A percentile compares a stretch with the other conserved stretches of the same genome.
Conservation (phyloP, 2,329 filamentous ascomycete species). For the Knoxdaviesia proteae region DNA sequence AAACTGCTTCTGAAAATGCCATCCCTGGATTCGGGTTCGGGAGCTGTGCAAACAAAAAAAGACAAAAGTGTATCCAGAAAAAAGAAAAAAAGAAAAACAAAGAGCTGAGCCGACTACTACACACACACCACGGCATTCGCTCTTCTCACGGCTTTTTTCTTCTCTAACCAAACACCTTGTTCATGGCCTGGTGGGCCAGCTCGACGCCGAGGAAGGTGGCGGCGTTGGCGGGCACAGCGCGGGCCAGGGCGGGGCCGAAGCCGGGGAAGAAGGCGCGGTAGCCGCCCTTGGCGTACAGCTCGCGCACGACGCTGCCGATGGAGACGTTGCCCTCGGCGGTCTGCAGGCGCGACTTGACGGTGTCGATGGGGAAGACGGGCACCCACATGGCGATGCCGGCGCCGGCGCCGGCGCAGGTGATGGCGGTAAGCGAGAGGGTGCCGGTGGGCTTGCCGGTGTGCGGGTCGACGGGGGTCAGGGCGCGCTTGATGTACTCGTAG, state of each 20-base stretch:
- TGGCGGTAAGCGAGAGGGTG: conserved; percentile 58
- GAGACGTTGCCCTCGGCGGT: conserved; percentile 72
- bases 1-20: too few species aligned
- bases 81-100: neutral
- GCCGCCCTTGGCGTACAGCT: conserved; percentile 69
- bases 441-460: conserved; percentile 51
- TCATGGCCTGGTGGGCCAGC: conserved; percentile 66
- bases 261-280: conserved; percentile 92
- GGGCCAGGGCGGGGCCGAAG: conserved; percentile 75
- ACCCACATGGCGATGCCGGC: conserved; percentile 99
- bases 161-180: conserved; percentile 37
- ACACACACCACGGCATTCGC: neutral
- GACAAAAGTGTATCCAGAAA: neutral
- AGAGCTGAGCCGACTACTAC: neutral
- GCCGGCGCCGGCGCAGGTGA: conserved; percentile 71
- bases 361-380: conserved; percentile 92
- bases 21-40: neutral
- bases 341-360: conserved; percentile 85
- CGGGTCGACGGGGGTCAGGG: conserved; percentile 63
- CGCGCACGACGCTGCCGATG: conserved; percentile 56
- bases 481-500: conserved; percentile 88
- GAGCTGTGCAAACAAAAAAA: neutral
- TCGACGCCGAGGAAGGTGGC: conserved; percentile 83
- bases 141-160: conserved; percentile 8
- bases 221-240: conserved; percentile 89